phyloP scores from a whole-genome alignment of 352 stramenopile genomes.

The Albugo candida region DNA sequence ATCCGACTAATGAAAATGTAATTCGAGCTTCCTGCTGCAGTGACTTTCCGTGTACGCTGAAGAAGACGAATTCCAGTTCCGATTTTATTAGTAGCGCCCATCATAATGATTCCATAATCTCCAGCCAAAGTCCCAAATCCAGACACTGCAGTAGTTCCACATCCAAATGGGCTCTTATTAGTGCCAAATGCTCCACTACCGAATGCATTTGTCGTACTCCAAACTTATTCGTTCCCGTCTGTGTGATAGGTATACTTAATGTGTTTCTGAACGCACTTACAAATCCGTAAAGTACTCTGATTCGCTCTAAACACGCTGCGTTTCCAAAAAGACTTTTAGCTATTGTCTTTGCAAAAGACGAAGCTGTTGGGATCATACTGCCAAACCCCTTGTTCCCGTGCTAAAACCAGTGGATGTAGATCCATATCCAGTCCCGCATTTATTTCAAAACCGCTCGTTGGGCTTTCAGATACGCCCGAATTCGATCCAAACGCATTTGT shows the following conservation, averaged over 20 bases:
- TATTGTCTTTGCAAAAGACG: conserved; percentile 33
- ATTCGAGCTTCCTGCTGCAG: conserved; percentile 29
- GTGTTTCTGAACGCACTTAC: conserved; percentile 9
- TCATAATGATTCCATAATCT: conserved; percentile 4
- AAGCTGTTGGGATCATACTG: conserved; percentile 11
- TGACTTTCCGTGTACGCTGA: conserved; percentile 35
- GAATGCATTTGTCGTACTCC: conserved; percentile 18
- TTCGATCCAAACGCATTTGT: neutral
- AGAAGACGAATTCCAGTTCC: conserved; percentile 54
- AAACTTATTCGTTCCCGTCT: neutral
- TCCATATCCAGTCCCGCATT: conserved; percentile 7
- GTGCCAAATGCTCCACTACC: conserved; percentile 10
- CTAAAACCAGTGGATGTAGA: neutral
- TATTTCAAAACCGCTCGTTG: conserved; percentile 5
- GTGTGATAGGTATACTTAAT: too few species aligned
- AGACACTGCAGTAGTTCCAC: conserved; percentile 1
- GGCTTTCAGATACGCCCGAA: neutral
- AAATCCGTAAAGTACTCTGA: neutral
- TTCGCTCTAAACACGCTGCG: neutral
- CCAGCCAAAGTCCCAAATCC: conserved; percentile 11
- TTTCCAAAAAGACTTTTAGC: conserved; percentile 35
- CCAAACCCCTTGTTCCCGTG: conserved; percentile 9
- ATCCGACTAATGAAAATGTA: conserved; percentile 54
- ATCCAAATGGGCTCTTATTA: conserved; percentile 3
- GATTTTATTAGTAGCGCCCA: conserved; percentile 4